Percentiles rank a stretch among this genome's conserved stretches.
phyloP scores from a whole-genome alignment of 345 rosid species.

The Sisymbrium irio region DNA sequence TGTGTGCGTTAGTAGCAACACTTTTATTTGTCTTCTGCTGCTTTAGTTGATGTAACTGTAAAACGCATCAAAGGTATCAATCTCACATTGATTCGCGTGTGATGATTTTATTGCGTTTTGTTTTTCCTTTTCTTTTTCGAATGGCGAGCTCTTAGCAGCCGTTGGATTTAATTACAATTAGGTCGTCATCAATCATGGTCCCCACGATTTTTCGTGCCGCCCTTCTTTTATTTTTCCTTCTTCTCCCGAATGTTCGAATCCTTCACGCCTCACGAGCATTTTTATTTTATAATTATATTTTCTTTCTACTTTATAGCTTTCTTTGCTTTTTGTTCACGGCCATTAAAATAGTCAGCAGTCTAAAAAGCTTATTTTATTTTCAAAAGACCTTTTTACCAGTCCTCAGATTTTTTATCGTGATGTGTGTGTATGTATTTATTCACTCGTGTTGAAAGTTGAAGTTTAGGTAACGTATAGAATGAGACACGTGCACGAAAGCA shows the following conservation, averaged over 20 bases:
- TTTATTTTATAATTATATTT: background rate
- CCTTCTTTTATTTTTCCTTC: constrained; percentile 3
- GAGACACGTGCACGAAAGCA: constrained; percentile 19
- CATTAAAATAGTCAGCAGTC: constrained; percentile 2
- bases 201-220: constrained; percentile 27
- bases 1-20: constrained; percentile 12
- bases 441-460: constrained; percentile 24
- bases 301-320: background rate
- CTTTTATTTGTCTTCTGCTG: constrained; percentile 13
- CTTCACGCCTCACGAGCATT: constrained; percentile 23
- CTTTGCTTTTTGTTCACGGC: constrained; percentile 25
- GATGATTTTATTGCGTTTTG: constrained; percentile 13
- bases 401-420: constrained; percentile 5
- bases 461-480: background rate
- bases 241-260: constrained; percentile 33
- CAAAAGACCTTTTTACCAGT: background rate
- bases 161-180: constrained; percentile 19
- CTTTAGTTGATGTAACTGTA: constrained; percentile 30
- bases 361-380: background rate
- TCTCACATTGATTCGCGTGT: constrained; percentile 38
- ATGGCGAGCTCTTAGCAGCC: constrained; percentile 11
- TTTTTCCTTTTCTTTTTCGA: background rate
- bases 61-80: constrained; percentile 33
- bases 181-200: constrained; percentile 31
- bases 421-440: constrained; percentile 9